Conservation (phyloP, 2,329 filamentous ascomycete genomes). For the Drechslerella coelobrocha region DNA sequence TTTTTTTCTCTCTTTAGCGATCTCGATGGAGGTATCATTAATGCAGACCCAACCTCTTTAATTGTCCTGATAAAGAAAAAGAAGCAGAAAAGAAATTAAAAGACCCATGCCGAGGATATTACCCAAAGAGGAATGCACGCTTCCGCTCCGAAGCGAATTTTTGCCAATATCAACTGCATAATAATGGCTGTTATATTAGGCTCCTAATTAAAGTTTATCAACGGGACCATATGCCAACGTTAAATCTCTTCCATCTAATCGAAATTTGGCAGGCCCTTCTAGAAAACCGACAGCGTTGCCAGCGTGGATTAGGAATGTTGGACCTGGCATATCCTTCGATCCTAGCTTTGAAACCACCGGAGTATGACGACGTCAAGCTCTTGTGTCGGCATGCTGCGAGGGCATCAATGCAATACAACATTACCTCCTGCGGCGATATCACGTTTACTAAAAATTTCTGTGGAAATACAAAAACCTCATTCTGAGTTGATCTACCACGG, state of each 20-base stretch:
- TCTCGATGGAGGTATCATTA: no score
- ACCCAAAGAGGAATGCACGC: constrained; percentile 14
- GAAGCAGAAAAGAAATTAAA: background rate
- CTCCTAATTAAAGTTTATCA: background rate
- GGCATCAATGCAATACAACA: background rate
- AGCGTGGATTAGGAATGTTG: constrained; percentile 42
- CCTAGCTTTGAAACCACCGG: background rate
- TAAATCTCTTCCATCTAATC: constrained; percentile 24
- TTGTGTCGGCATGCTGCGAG: background rate
- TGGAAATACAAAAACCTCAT: background rate
- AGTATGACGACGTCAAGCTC: background rate
- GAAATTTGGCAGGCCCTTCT: constrained; percentile 31
- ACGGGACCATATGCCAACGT: background rate
- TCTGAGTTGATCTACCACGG: constrained; percentile 18
- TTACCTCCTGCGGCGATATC: background rate
- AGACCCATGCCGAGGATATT: constrained; percentile 36
- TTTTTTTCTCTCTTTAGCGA: no score
- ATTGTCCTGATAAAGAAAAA: background rate
- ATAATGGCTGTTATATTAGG: background rate
- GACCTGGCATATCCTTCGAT: background rate
- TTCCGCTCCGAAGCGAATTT: constrained; percentile 4
- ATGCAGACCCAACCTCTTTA: background rate
- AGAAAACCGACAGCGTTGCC: background rate
- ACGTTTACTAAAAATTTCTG: background rate
- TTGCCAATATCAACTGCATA: background rate